Percentiles rank a stretch among this genome's conserved stretches.
These are phyloP conservation scores for Omphalotus olearius DNA, from an alignment of 1,284 basidiomycete genomes.

Conservation along the genomic window DNA sequence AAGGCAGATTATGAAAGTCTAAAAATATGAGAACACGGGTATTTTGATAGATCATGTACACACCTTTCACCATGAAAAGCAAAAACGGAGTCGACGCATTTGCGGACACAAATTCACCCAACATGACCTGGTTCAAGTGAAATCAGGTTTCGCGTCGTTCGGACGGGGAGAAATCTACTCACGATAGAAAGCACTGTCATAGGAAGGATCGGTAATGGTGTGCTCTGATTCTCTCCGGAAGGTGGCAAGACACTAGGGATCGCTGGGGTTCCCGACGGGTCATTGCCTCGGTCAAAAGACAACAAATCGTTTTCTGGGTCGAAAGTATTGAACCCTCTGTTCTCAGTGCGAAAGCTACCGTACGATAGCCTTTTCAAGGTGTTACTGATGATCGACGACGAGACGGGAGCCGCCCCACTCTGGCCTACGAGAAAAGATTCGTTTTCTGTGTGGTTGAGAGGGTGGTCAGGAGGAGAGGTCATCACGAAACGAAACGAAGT, in stretches of 20 bases:
- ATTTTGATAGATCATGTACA: constrained; percentile 9
- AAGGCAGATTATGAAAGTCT: constrained; percentile 63
- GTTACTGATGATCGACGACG: too few species aligned
- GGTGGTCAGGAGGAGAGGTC: too few species aligned
- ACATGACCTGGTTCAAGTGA: constrained; percentile 62
- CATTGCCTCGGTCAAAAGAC: background rate
- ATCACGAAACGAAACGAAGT: too few species aligned
- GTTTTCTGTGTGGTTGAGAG: too few species aligned
- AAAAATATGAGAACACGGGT: background rate
- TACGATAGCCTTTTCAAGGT: too few species aligned
- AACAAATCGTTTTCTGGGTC: background rate
- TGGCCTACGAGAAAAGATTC: too few species aligned
- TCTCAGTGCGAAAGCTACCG: too few species aligned
- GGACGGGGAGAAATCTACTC: constrained; percentile 28
- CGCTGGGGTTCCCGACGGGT: constrained; percentile 42
- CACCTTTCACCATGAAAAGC: constrained; percentile 90
- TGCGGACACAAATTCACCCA: constrained; percentile 89
- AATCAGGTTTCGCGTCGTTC: background rate
- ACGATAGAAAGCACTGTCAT: constrained; percentile 92
- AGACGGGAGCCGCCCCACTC: too few species aligned
- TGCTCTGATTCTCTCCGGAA: constrained; percentile 56
- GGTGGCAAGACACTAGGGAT: constrained; percentile 70
- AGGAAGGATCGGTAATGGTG: constrained; percentile 79
- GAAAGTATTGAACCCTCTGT: too few species aligned
- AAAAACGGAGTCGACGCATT: constrained; percentile 88